Base-by-base conservation (phyloP, 164 flowering plant genomes). In the Sedum album region DNA sequence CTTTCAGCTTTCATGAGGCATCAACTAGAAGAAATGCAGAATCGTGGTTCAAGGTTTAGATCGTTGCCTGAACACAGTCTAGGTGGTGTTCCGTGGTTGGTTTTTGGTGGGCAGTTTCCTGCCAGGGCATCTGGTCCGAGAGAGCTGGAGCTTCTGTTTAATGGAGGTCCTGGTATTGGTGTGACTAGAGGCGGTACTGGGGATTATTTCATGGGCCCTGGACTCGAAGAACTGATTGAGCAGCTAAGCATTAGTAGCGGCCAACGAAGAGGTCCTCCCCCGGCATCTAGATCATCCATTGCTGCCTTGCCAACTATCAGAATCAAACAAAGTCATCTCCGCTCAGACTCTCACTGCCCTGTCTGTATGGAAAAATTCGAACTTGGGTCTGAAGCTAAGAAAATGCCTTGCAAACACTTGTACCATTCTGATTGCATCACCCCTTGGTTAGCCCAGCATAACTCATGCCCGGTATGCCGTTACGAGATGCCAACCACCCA, bases 401-500 rank as follows among this genome's bases (percentile, higher is more conserved):
- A 86, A 67, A 84, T 91, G 88, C 94, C 97, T 1, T 91, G 95
- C 71, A 78, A 85, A 65, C 97, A 91, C 75, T 72, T 86, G 9
- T 91, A 91, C 65, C 95, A 89, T 69, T 76, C 88, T 5, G 96
- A 90, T 68, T 92, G 97, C 67, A 92, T 92, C 15, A 75, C 86
- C 13, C 97, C 97, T 17, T 92, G 97, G 97, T 78, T 92, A 62
- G 85, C 81, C 71, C 90, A 87, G 77, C 88, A 85, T 71, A 88
- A 87, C 66, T 86, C 98, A 0, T 92, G 96, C 76, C 98, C 98
- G 6, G 94, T 88, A 49, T 91, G 97, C 76, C 90, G 97, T 21
- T 86, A 79, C 23, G 93, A 85, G 70, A 66, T 88, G 66, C 76
- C 91, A 9, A 44, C 48, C 11, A 72, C 84, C 38, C 82, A 75